Evolutionary conservation across 2,329 filamentous ascomycete species (phyloP).

Genomic region (Clonostachys byssicola): DNA sequence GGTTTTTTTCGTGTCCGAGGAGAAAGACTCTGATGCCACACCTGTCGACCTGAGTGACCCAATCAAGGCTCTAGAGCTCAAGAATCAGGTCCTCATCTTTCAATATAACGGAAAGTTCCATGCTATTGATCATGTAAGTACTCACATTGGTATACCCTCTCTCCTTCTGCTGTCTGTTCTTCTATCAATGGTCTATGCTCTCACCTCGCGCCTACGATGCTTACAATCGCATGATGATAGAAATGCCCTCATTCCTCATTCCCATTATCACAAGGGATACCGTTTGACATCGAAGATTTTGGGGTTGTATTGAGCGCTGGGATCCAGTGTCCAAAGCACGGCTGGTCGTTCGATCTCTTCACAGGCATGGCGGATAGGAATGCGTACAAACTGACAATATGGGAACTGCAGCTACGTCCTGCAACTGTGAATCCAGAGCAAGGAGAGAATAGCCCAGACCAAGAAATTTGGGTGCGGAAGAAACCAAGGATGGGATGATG

Average conservation of each 20-base stretch:
- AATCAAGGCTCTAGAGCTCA: constrained; percentile 29
- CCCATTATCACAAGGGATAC: constrained; percentile 56
- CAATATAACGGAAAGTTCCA: constrained; percentile 60
- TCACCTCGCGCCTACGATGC: too few species aligned
- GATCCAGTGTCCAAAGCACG: constrained; percentile 64
- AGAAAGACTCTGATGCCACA: constrained; percentile 24
- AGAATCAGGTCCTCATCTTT: constrained; percentile 63
- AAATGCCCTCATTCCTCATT: constrained; percentile 66
- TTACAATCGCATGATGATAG: constrained; percentile 22
- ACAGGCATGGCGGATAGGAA: constrained; percentile 59
- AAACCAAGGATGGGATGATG: constrained; percentile 5
- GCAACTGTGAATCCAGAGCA: background rate
- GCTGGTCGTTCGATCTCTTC: constrained; percentile 67
- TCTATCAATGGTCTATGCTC: background rate
- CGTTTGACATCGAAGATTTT: constrained; percentile 73
- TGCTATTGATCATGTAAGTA: constrained; percentile 62
- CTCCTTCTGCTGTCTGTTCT: background rate
- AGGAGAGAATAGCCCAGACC: background rate
- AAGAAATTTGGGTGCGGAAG: constrained; percentile 4
- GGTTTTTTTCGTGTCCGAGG: constrained; percentile 45
- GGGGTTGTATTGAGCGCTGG: constrained; percentile 59
- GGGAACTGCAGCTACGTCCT: constrained; percentile 56
- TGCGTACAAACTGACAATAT: constrained; percentile 56
- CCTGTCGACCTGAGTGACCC: constrained; percentile 26
- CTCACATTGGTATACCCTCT: background rate